Evolutionary conservation across 163 green algal genomes (phyloP).

Genomic region (Scenedesmus sp.): DNA sequence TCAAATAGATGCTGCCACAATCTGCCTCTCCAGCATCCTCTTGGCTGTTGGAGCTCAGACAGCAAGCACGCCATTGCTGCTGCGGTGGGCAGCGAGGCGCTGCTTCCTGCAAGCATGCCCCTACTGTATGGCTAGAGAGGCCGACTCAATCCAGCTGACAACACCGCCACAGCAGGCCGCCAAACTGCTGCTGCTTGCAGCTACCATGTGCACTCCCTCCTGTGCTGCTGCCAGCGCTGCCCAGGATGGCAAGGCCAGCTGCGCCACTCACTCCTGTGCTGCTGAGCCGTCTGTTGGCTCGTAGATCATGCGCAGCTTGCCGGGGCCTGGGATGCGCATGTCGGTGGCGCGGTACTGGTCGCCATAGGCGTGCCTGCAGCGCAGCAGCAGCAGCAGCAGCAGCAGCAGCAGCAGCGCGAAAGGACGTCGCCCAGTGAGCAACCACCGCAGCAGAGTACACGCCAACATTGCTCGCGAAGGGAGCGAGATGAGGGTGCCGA

Average conservation of each 20-base stretch:
- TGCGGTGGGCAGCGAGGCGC: background rate
- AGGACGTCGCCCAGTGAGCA: no score
- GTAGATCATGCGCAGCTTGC: constrained; percentile 91
- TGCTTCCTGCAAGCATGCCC: no score
- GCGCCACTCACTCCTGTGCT: constrained; percentile 43
- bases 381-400: constrained; percentile 2
- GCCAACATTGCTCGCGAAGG: no score
- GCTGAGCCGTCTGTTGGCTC: constrained; percentile 72
- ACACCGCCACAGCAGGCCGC: no score
- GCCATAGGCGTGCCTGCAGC: constrained; percentile 94
- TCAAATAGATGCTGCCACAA: background rate
- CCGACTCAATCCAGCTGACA: no score
- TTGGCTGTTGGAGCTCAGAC: background rate
- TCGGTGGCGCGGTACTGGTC: constrained; percentile 99
- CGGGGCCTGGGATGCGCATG: constrained; percentile 81
- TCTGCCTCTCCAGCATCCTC: no score
- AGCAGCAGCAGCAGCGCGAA: no score
- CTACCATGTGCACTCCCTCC: background rate
- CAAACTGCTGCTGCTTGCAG: no score
- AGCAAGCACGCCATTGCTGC: background rate
- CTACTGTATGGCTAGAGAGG: no score
- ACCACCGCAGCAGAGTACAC: no score
- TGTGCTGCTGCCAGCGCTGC: background rate
- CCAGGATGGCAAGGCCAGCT: background rate
- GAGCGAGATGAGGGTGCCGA: no score